phyloP scores from a whole-genome alignment of 2,329 filamentous ascomycete genomes.

The Fusarium proliferatum region DNA sequence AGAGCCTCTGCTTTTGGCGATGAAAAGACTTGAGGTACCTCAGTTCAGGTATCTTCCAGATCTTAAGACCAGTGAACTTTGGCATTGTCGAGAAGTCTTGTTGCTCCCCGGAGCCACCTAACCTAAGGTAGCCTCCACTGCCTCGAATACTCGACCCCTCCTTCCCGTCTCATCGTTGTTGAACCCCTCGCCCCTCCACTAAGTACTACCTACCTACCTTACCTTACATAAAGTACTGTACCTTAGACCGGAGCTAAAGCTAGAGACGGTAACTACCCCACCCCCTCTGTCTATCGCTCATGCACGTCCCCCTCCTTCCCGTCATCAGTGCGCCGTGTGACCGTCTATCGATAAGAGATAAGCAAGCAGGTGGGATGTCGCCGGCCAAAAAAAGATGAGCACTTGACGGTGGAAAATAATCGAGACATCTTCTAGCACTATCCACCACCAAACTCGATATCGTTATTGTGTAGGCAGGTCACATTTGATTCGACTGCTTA shows the following conservation, averaged over 20 bases:
- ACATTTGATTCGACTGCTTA: neutral
- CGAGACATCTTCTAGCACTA: neutral
- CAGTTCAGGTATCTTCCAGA: neutral
- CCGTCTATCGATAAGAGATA: constrained; percentile 37
- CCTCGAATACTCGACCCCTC: constrained; percentile 5
- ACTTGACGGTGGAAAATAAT: neutral
- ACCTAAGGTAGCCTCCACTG: neutral
- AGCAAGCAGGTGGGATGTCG: neutral
- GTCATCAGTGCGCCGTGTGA: constrained; percentile 37
- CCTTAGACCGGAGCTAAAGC: neutral
- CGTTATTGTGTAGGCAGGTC: neutral
- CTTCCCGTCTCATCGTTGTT: neutral
- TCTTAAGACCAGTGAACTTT: neutral
- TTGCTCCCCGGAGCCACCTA: neutral
- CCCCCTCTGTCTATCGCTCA: constrained; percentile 21
- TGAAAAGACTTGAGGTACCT: neutral
- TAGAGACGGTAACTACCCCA: constrained; percentile 20
- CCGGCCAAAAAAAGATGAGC: constrained; percentile 19
- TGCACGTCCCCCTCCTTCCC: constrained; percentile 35
- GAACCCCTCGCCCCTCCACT: constrained; percentile 10
- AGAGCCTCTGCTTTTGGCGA: neutral
- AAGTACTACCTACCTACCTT: neutral
- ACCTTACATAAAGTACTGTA: neutral
- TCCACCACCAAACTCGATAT: neutral
- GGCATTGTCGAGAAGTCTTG: neutral